Percentiles rank a stretch among this genome's conserved stretches.
These are phyloP conservation scores for Fusarium avenaceum DNA, from an alignment of 2,329 filamentous ascomycete species.

Conservation along the genomic window DNA sequence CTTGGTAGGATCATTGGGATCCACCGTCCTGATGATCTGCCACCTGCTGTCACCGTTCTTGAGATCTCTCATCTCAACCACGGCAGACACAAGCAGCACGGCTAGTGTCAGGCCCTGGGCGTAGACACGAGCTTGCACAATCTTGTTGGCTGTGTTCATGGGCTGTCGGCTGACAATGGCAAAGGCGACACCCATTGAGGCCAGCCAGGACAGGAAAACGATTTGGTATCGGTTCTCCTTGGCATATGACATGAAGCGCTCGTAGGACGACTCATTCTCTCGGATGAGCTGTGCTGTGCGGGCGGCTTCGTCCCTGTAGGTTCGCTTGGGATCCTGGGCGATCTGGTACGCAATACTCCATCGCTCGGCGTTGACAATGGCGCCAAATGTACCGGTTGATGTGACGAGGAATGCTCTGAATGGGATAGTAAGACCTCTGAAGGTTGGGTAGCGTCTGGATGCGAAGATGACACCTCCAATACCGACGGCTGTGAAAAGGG, in stretches of 20 bases:
- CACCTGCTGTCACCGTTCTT: constrained; percentile 81
- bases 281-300: constrained; percentile 68
- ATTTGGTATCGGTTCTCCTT: constrained; percentile 87
- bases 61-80: constrained; percentile 83
- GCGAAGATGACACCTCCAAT: constrained; percentile 75
- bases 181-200: constrained; percentile 81
- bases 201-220: constrained; percentile 88
- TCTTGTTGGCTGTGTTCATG: constrained; percentile 82
- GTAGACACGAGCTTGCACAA: constrained; percentile 95
- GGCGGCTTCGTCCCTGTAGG: constrained; percentile 74
- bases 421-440: constrained; percentile 85
- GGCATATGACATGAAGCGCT: constrained; percentile 79
- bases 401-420: constrained; percentile 92
- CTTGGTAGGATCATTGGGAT: constrained; percentile 85
- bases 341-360: constrained; percentile 74
- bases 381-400: constrained; percentile 83
- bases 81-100: constrained; percentile 84
- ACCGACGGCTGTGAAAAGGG: constrained; percentile 76
- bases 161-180: constrained; percentile 82
- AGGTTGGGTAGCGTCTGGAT: constrained; percentile 78
- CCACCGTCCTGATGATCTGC: constrained; percentile 85
- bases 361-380: constrained; percentile 90
- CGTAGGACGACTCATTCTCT: constrained; percentile 66
- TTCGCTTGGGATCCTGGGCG: constrained; percentile 73
- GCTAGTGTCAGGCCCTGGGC: constrained; percentile 90